These are phyloP conservation scores for Penicillium sp. DNA, from an alignment of 2,329 filamentous ascomycete genomes.

Conservation along the genomic window DNA sequence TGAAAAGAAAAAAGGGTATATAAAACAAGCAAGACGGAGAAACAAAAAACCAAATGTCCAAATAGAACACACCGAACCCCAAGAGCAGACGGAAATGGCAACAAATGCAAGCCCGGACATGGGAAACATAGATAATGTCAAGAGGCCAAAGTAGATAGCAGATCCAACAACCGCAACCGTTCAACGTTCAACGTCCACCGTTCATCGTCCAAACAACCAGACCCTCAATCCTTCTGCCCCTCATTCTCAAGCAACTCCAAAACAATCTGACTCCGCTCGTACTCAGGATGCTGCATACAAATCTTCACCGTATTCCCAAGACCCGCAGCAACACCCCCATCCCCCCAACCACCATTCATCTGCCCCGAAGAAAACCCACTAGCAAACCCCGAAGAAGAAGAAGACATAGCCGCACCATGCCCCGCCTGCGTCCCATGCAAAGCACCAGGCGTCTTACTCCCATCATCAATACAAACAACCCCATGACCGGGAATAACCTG, in stretches of 20 bases:
- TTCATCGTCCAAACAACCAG: too few relatives aligned
- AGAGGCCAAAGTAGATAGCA: too few relatives aligned
- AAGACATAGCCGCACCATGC: conserved; percentile 17
- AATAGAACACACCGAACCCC: too few relatives aligned
- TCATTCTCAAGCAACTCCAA: conserved; percentile 91
- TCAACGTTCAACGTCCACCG: too few relatives aligned
- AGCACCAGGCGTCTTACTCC: conserved; percentile 43
- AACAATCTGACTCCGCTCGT: conserved; percentile 78
- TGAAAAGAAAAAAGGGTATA: conserved; percentile 10
- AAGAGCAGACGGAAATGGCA: neutral
- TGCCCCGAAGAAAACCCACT: conserved; percentile 32
- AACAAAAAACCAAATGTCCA: neutral
- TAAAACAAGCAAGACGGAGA: conserved; percentile 8
- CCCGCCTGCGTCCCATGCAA: conserved; percentile 40
- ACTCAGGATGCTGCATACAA: conserved; percentile 88
- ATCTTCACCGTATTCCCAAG: conserved; percentile 80
- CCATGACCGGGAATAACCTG: conserved; percentile 93
- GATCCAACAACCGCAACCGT: too few relatives aligned
- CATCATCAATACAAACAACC: conserved; percentile 86
- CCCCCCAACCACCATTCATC: conserved; percentile 39
- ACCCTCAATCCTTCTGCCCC: conserved; percentile 59
- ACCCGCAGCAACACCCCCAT: conserved; percentile 40
- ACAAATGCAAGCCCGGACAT: too few relatives aligned
- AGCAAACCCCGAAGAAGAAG: conserved; percentile 19
- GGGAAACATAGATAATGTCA: neutral